Percentiles rank a stretch among this genome's conserved stretches.
Conservation (phyloP, 2,329 filamentous ascomycete species). For the Venturia asperata region DNA sequence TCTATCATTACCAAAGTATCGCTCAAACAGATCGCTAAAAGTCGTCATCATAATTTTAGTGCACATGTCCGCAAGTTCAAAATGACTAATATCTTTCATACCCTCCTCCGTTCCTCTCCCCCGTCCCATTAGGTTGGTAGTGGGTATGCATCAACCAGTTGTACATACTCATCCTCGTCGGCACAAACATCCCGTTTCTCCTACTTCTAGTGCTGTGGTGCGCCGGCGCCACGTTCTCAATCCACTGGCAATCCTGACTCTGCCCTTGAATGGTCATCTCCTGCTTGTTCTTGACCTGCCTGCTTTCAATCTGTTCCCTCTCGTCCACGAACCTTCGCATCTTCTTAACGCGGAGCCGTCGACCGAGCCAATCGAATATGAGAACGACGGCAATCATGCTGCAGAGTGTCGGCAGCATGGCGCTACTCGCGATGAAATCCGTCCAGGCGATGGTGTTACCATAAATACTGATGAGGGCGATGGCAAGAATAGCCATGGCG, state of each 20-base stretch:
- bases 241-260: not conserved
- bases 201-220: not conserved
- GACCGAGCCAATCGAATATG: conserved; percentile 2
- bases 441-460: conserved; percentile 3
- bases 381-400: conserved; percentile 7
- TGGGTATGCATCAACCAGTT: conserved; percentile 12
- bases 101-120: not conserved
- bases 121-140: not conserved
- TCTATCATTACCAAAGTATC: not conserved
- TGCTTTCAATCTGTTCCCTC: not conserved
- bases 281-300: not conserved
- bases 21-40: not conserved
- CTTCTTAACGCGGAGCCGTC: not conserved
- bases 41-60: not conserved
- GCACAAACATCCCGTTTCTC: not conserved
- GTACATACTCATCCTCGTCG: conserved; percentile 12
- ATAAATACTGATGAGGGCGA: not conserved
- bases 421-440: conserved; percentile 8
- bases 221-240: not conserved
- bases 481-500: not conserved
- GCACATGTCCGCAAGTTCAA: not conserved
- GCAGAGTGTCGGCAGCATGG: conserved; percentile 12
- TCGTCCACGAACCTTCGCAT: not conserved
- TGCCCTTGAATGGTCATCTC: not conserved
- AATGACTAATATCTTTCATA: not conserved